These are phyloP conservation scores for Neofusicoccum cordaticola DNA, from an alignment of 2,329 filamentous ascomycete species.

Conservation along the genomic window DNA sequence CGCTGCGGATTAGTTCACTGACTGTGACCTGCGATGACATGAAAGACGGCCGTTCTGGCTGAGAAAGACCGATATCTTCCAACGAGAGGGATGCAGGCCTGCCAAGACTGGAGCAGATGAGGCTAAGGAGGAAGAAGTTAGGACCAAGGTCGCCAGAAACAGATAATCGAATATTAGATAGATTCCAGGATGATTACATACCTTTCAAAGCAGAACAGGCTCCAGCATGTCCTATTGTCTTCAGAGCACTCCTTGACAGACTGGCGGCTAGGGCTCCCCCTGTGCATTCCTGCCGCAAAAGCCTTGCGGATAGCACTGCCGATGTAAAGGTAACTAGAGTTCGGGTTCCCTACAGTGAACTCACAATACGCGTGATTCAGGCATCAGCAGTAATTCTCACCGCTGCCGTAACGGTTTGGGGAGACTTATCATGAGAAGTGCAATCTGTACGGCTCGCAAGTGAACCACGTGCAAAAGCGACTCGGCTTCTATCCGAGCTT, in stretches of 20 bases:
- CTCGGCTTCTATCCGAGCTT: slow-evolving; percentile 13
- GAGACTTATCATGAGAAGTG: slow-evolving; percentile 15
- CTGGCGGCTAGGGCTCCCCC: background rate
- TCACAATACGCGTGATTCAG: slow-evolving; percentile 4
- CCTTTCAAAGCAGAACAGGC: slow-evolving; percentile 11
- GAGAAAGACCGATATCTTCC: slow-evolving; percentile 3
- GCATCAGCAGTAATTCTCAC: background rate
- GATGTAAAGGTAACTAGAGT: slow-evolving; percentile 12
- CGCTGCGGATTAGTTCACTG: slow-evolving; percentile 7
- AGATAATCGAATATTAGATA: too few relatives aligned
- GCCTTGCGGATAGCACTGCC: slow-evolving; percentile 14
- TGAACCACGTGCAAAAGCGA: slow-evolving; percentile 11
- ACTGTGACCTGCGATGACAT: slow-evolving; percentile 4
- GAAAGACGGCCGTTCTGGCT: slow-evolving; percentile 6
- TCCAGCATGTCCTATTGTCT: slow-evolving; percentile 12
- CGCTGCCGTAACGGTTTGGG: background rate
- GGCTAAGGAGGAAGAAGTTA: background rate
- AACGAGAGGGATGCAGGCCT: slow-evolving; percentile 9
- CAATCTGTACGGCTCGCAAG: slow-evolving; percentile 10
- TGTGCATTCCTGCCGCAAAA: slow-evolving; percentile 15
- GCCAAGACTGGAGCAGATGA: slow-evolving; percentile 10
- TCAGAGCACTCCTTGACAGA: slow-evolving; percentile 9
- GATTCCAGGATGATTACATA: background rate
- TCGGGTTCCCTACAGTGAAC: slow-evolving; percentile 14
- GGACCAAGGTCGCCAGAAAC: background rate